Evolutionary conservation across 768 basidiomycete genomes (phyloP).

Genomic region (Clavaria fumosa): DNA sequence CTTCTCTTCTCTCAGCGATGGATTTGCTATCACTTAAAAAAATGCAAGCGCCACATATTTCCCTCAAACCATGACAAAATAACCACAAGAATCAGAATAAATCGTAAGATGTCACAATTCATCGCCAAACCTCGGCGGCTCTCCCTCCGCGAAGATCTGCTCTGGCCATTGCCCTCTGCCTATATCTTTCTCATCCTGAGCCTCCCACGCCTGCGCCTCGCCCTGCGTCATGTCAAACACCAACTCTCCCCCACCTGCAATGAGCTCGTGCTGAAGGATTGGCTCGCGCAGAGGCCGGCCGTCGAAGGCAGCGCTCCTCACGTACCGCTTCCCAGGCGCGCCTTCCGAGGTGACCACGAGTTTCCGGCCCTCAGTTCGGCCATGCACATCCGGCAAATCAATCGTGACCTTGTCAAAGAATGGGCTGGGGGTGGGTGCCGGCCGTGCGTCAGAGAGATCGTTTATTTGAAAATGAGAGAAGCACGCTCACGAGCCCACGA

Average conservation of each 20-base stretch:
- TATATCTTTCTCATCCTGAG: too few relatives aligned
- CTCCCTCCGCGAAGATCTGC: too few relatives aligned
- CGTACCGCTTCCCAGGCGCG: conserved; percentile 42
- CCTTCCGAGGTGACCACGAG: conserved; percentile 42
- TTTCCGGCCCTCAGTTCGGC: conserved; percentile 14
- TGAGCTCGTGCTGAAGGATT: conserved; percentile 43
- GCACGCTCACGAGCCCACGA: conserved; percentile 50
- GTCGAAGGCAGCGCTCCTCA: conserved; percentile 44
- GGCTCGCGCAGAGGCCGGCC: conserved; percentile 28
- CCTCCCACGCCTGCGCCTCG: too few relatives aligned
- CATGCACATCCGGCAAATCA: conserved; percentile 41
- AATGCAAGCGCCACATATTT: too few relatives aligned
- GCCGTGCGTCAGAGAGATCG: neutral
- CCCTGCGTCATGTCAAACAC: conserved; percentile 64
- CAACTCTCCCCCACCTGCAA: conserved; percentile 40
- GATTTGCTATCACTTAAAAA: too few relatives aligned
- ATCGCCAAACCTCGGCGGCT: too few relatives aligned
- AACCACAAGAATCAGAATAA: too few relatives aligned
- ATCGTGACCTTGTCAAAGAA: conserved; percentile 41
- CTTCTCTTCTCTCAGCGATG: too few relatives aligned
- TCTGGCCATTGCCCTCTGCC: too few relatives aligned
- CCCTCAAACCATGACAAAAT: too few relatives aligned
- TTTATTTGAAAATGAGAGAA: neutral
- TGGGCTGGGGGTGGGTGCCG: conserved; percentile 19
- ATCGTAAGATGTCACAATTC: too few relatives aligned